These are phyloP conservation scores for Carex scoparia DNA, from an alignment of 176 grass and related monocot genomes.

Conservation along the genomic window DNA sequence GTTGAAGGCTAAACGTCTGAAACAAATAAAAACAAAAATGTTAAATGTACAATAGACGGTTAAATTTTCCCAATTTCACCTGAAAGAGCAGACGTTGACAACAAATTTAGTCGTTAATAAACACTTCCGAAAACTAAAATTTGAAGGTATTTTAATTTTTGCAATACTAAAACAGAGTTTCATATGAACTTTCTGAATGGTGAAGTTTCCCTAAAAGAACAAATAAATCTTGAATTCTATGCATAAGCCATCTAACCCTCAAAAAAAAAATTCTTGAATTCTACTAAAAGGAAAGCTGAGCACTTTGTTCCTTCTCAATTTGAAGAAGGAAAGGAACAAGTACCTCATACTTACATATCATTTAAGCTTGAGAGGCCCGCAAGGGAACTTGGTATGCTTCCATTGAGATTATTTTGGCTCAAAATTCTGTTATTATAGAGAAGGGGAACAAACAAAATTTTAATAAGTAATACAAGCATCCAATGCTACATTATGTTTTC, in stretches of 20 bases:
- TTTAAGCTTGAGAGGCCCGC: slow-evolving; percentile 61
- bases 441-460: slow-evolving; percentile 1
- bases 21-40: slow-evolving; percentile 30
- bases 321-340: slow-evolving; percentile 9
- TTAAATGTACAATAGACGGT: slow-evolving; percentile 20
- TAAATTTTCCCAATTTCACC: neutral
- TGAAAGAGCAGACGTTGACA: slow-evolving; percentile 8
- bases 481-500: neutral
- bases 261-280: slow-evolving; percentile 3
- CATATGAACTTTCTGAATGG: neutral
- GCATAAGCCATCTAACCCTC: too few relatives aligned
- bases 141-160: slow-evolving; percentile 3
- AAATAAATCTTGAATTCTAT: neutral
- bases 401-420: slow-evolving; percentile 73
- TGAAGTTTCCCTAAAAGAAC: neutral
- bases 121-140: neutral
- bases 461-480: neutral
- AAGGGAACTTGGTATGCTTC: slow-evolving; percentile 60
- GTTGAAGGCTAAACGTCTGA: slow-evolving; percentile 88
- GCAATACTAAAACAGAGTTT: neutral
- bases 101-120: neutral
- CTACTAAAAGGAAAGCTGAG: neutral
- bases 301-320: slow-evolving; percentile 17
- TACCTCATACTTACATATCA: slow-evolving; percentile 65
- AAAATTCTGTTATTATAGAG: slow-evolving; percentile 59